Percentiles rank a stretch among this genome's conserved stretches.
Conservation (phyloP, 2,329 filamentous ascomycete species). For the Cyclaneusma minus region DNA sequence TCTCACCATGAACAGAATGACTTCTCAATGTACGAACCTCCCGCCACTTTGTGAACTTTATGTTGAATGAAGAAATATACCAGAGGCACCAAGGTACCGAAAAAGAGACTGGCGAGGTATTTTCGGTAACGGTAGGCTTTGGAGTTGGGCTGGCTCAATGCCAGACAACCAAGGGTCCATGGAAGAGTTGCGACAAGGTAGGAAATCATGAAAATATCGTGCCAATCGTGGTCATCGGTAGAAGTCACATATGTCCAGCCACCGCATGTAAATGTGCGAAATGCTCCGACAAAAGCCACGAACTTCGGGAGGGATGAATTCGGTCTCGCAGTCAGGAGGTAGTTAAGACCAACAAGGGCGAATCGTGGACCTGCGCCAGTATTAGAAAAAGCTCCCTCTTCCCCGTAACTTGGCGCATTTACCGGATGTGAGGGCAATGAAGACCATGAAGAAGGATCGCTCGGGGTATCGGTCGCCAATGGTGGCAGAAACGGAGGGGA, state of each 20-base stretch:
- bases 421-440: conserved; percentile 92
- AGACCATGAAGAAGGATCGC: conserved; percentile 90
- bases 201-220: conserved; percentile 98
- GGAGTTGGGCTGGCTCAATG: conserved; percentile 72
- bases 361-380: conserved; percentile 62
- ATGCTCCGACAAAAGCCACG: conserved; percentile 62
- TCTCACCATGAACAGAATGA: conserved; percentile 4
- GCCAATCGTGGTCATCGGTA: conserved; percentile 96
- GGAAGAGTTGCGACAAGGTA: conserved; percentile 89
- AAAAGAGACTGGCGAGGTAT: conserved; percentile 69
- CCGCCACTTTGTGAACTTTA: conserved; percentile 85
- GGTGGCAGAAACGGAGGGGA: conserved; percentile 87
- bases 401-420: conserved; percentile 13
- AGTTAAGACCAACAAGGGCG: conserved; percentile 80
- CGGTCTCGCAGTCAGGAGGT: conserved; percentile 67
- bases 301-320: conserved; percentile 67
- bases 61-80: conserved; percentile 98
- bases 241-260: conserved; percentile 98
- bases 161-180: conserved; percentile 85
- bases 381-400: conserved; percentile 2
- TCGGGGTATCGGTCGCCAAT: conserved; percentile 97
- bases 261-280: conserved; percentile 85
- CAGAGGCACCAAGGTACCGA: conserved; percentile 76
- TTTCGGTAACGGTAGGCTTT: conserved; percentile 80
- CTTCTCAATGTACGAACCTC: conserved; percentile 45